Evolutionary conservation across 768 basidiomycete species (phyloP).

Genomic region (Phaeotremella skinneri): DNA sequence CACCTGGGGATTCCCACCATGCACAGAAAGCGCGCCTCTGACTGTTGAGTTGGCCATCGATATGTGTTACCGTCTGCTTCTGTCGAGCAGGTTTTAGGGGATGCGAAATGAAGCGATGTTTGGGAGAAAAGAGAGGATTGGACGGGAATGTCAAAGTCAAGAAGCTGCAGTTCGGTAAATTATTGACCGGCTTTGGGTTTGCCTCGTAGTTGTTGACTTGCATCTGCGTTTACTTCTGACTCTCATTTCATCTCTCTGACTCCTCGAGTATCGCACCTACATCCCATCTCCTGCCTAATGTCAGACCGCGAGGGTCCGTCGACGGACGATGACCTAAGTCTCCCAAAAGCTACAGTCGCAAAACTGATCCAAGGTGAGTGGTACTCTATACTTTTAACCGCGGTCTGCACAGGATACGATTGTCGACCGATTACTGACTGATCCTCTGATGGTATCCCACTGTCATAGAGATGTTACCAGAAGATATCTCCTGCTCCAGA

Average conservation of each 20-base stretch:
- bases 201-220: neutral
- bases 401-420: neutral
- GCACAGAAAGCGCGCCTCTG: conserved; percentile 79
- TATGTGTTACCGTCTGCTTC: neutral
- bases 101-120: neutral
- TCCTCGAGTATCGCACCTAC: neutral
- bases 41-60: conserved; percentile 98
- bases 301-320: conserved; percentile 81
- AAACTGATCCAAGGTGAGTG: conserved; percentile 87
- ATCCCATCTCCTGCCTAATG: conserved; percentile 56
- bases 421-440: neutral
- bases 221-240: neutral
- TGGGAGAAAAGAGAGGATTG: conserved; percentile 5
- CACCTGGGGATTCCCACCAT: conserved; percentile 96
- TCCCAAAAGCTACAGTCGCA: conserved; percentile 95
- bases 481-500: conserved; percentile 83
- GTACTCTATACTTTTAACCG: neutral
- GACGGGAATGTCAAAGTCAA: too few relatives aligned
- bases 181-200: neutral
- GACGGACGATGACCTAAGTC: conserved; percentile 85
- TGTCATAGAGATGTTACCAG: conserved; percentile 74
- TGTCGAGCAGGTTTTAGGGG: neutral
- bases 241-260: neutral
- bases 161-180: neutral
- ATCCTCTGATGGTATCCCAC: conserved; percentile 10